A percentile compares a stretch with the other conserved stretches of the same genome.
These are phyloP conservation scores for Pilatotrama ljubarskyi DNA, from an alignment of 768 basidiomycete species.

Conservation along the genomic window DNA sequence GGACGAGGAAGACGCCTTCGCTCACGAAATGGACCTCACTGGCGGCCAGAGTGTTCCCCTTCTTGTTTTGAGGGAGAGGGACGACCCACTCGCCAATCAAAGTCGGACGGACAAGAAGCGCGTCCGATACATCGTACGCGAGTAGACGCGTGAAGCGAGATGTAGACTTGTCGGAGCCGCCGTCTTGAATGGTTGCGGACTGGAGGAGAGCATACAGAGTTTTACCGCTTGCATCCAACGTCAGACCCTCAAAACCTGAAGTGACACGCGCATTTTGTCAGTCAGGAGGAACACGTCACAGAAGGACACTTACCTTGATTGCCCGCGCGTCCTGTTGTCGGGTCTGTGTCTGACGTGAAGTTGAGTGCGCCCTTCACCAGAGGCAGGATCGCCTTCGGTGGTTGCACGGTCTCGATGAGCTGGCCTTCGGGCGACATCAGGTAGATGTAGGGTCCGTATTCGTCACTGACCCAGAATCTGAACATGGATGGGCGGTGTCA, in stretches of 20 bases:
- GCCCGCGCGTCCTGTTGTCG: slow-evolving; percentile 50
- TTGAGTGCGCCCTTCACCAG: slow-evolving; percentile 45
- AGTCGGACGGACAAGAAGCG: slow-evolving; percentile 31
- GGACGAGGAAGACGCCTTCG: slow-evolving; percentile 53
- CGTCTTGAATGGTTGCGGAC: slow-evolving; percentile 63
- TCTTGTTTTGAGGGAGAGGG: slow-evolving; percentile 52
- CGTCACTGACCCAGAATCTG: slow-evolving; percentile 67
- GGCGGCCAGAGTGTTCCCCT: slow-evolving; percentile 49
- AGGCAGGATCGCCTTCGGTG: slow-evolving; percentile 58
- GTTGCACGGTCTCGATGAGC: slow-evolving; percentile 57
- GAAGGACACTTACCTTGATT: slow-evolving; percentile 48
- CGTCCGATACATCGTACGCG: slow-evolving; percentile 50
- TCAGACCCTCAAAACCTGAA: slow-evolving; percentile 61
- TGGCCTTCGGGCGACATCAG: slow-evolving; percentile 47
- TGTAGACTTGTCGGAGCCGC: slow-evolving; percentile 48
- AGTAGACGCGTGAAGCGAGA: slow-evolving; percentile 56
- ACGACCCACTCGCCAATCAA: slow-evolving; percentile 62
- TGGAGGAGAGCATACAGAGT: slow-evolving; percentile 65
- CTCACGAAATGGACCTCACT: slow-evolving; percentile 62
- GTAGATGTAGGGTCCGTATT: slow-evolving; percentile 71
- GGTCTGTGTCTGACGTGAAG: slow-evolving; percentile 52
- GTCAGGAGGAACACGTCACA: neutral
- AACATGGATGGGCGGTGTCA: neutral
- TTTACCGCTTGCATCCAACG: slow-evolving; percentile 45
- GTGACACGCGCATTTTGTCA: neutral